These are phyloP conservation scores for Paramecium biaurelia DNA, from an alignment of 73 alveolate genomes.

Conservation along the genomic window DNA sequence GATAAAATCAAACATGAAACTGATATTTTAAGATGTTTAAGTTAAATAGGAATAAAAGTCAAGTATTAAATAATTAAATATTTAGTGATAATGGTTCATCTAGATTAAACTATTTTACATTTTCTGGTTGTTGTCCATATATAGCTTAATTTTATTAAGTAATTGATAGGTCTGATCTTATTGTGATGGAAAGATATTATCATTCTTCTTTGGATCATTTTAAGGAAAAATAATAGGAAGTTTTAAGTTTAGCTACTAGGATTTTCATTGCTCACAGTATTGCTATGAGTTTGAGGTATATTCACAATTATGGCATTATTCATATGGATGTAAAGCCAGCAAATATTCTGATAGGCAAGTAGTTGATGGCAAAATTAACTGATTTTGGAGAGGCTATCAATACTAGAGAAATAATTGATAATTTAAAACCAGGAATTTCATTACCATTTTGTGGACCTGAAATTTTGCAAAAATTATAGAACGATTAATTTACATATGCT, in stretches of 20 bases:
- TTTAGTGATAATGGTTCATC: no score
- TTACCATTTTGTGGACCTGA: not conserved
- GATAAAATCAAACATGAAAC: not conserved
- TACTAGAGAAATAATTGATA: not conserved
- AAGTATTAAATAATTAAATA: not conserved
- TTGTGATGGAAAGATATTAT: not conserved
- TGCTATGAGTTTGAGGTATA: not conserved
- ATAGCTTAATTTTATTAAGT: not conserved
- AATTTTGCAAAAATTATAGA: not conserved
- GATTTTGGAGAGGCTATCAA: not conserved
- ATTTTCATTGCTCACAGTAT: not conserved
- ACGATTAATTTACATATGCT: not conserved
- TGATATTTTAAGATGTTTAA: not conserved
- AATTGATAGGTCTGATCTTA: not conserved
- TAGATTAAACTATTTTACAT: no score
- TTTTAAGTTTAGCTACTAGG: not conserved
- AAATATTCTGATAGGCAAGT: not conserved
- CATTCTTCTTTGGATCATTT: not conserved
- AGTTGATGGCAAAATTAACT: not conserved
- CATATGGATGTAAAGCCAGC: slow-evolving; percentile 1
- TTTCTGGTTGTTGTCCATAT: not conserved
- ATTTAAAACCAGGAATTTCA: not conserved
- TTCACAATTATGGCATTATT: not conserved
- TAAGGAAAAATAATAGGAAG: not conserved
- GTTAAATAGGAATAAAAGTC: not conserved